Conservation (phyloP, 2,329 filamentous ascomycete genomes). For the Mariannaea sp. region DNA sequence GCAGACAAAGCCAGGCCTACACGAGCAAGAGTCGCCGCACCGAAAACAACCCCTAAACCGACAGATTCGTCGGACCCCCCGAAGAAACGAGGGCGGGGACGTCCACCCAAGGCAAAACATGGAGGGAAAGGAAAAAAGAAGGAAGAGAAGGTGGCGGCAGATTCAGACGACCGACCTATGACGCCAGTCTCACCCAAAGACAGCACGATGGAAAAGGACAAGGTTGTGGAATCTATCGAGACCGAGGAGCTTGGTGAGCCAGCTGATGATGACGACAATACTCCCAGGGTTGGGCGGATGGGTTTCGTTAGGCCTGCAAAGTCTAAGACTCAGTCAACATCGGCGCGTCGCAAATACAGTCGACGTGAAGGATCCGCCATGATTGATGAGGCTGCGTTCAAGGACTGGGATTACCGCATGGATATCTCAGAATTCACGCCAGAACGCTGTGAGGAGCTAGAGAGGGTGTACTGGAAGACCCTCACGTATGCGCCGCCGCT, state of each 20-base stretch:
- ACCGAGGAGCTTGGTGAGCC: constrained; percentile 54
- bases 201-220: constrained; percentile 41
- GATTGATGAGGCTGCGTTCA: constrained; percentile 89
- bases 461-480: constrained; percentile 96
- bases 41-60: constrained; percentile 32
- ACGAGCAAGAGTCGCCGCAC: constrained; percentile 45
- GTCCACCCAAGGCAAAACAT: constrained; percentile 44
- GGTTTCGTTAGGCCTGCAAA: constrained; percentile 57
- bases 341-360: constrained; percentile 85
- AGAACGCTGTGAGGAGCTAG: constrained; percentile 91
- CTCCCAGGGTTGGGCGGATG: constrained; percentile 50
- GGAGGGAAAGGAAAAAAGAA: constrained; percentile 46
- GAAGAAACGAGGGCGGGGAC: constrained; percentile 49
- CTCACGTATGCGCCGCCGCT: constrained; percentile 92
- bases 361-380: constrained; percentile 76
- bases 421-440: constrained; percentile 86
- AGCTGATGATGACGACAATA: constrained; percentile 51
- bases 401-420: constrained; percentile 88
- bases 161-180: constrained; percentile 59
- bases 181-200: constrained; percentile 61
- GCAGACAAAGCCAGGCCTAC: constrained; percentile 56
- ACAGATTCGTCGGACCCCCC: constrained; percentile 38
- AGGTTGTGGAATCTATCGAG: constrained; percentile 56
- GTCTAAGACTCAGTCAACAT: constrained; percentile 73
- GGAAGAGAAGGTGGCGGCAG: constrained; percentile 45